Evolutionary conservation across 2,329 filamentous ascomycete genomes (phyloP).

Genomic region (Blastomyces emzantsi): DNA sequence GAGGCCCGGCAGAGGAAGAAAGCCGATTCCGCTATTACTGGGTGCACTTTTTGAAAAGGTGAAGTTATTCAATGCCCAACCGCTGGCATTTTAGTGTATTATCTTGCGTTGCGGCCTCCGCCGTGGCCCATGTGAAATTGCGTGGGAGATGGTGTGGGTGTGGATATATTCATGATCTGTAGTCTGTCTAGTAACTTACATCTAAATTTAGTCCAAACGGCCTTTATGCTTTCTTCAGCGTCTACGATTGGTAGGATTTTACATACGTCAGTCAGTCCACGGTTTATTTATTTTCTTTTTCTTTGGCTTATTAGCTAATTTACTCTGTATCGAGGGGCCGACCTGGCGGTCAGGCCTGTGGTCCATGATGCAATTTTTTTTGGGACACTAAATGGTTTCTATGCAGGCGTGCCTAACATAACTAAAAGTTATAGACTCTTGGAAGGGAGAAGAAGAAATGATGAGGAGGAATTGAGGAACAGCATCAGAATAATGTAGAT

Average conservation of each 20-base stretch:
- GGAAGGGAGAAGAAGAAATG: neutral
- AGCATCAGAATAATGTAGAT: neutral
- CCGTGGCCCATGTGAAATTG: neutral
- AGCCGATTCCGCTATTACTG: neutral
- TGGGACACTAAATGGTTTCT: neutral
- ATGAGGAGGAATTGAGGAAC: neutral
- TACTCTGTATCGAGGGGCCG: neutral
- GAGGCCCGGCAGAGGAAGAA: neutral
- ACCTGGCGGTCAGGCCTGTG: neutral
- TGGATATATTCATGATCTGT: neutral
- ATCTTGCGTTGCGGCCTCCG: neutral
- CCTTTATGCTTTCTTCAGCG: neutral
- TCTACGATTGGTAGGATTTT: neutral
- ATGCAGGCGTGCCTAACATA: slow-evolving; percentile 7
- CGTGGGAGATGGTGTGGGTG: neutral
- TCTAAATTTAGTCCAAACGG: neutral
- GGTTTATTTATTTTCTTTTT: neutral
- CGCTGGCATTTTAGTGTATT: neutral
- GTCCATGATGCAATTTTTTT: neutral
- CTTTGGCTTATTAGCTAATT: neutral
- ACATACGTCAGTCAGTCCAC: neutral
- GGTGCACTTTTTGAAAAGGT: neutral
- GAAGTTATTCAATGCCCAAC: neutral
- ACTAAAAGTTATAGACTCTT: neutral
- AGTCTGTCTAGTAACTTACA: neutral